Base-by-base conservation (phyloP, 208 protist species). In the Acanthamoeba lenticulata region DNA sequence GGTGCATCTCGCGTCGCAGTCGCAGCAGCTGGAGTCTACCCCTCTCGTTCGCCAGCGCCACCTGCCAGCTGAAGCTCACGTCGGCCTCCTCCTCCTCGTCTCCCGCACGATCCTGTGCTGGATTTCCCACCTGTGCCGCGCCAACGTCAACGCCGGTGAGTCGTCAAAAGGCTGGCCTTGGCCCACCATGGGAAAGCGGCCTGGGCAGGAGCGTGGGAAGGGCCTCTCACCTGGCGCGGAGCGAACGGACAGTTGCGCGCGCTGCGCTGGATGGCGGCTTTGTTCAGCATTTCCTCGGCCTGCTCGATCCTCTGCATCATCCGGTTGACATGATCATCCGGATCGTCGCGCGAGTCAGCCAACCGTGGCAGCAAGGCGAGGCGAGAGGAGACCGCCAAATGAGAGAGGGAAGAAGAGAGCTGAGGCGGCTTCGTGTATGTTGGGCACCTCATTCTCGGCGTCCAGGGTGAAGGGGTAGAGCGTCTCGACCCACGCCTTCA, bases 401-500 rank as follows among this genome's bases (percentile, higher is more conserved):
- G n/a, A n/a, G n/a, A n/a, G n/a, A 60, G 21, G 21, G 21, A 60
- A 60, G 21, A 60, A 60, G 52, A 60, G 52, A 60, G 52, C 15
- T 60, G 15, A 60, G 52, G 15, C 21, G 52, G 11, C 52, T 11
- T 60, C 52, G 52, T 60, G 52, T 0, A 72, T 4, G 7, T 36
- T 7, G 5, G 19, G 21, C 19, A 91, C 55, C 85, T 91, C 85
- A 62, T 91, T 91, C 36, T 91, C 85, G 34, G 85, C 85, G 5
- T 91, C 85, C n/a, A 91, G 3, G 27, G 85, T 91, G 32, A 91
- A 91, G 9, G 85, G 85, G 40, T 91, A 91, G 32, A 91, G 32
- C 45, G 69, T 19, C 40, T 91, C 85, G 21, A 91, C 19, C 85
- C 85, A 91, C 27, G 29, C 11, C 52, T 72, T 91, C 85, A 91